phyloP scores from a whole-genome alignment of 2,329 filamentous ascomycete genomes.

The Chrysosporium queenslandicum region DNA sequence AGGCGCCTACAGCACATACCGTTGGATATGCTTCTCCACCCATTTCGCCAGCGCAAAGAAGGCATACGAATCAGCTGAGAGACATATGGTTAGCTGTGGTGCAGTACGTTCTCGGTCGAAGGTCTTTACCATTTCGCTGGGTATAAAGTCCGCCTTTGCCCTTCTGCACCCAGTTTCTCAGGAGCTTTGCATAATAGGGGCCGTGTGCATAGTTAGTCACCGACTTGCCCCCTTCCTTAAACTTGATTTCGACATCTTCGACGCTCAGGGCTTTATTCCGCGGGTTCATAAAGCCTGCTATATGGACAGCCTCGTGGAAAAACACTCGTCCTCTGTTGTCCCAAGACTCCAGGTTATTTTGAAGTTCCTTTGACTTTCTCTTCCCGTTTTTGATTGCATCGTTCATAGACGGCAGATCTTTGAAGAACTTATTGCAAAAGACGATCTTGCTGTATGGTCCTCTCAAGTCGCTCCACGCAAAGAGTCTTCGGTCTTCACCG shows the following conservation, averaged over 20 bases:
- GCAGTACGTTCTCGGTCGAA: background rate
- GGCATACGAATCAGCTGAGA: constrained; percentile 6
- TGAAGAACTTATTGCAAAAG: constrained; percentile 7
- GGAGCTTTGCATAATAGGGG: constrained; percentile 5
- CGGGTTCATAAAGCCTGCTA: background rate
- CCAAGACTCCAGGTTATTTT: constrained; percentile 6
- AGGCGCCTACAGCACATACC: background rate
- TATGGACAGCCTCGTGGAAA: constrained; percentile 5
- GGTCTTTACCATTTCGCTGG: constrained; percentile 1
- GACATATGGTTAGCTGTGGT: background rate
- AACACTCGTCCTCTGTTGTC: constrained; percentile 6
- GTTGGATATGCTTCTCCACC: background rate
- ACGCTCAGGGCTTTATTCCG: background rate
- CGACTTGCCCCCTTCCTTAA: background rate
- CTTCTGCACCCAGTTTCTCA: constrained; percentile 9
- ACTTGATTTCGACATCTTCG: constrained; percentile 6
- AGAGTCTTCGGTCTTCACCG: constrained; percentile 1
- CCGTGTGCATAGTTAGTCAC: constrained; percentile 5
- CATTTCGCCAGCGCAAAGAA: constrained; percentile 7
- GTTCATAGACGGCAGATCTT: constrained; percentile 4
- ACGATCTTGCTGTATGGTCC: background rate
- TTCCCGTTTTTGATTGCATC: background rate
- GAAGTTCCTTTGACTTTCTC: constrained; percentile 1
- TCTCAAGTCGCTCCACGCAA: constrained; percentile 7
- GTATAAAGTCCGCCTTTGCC: constrained; percentile 4